phyloP scores from a whole-genome alignment of 495 filamentous ascomycete genomes.

The Aspergillus panamensis region DNA sequence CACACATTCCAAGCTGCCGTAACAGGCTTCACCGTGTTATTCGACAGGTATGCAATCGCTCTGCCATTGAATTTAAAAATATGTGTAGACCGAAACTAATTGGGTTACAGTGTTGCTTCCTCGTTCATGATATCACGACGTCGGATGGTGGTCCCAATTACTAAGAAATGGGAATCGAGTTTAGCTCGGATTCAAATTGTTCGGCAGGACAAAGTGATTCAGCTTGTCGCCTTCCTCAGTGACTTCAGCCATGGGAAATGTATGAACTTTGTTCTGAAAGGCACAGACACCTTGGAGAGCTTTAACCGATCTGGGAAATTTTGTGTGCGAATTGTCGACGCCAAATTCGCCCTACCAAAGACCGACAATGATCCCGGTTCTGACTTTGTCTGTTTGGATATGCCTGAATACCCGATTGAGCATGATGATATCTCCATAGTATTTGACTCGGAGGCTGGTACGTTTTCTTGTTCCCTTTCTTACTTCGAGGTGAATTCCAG shows the following conservation, averaged over 20 bases:
- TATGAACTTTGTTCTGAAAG: conserved; percentile 81
- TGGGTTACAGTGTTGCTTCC: conserved; percentile 39
- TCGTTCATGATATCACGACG: conserved; percentile 80
- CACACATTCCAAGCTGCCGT: conserved; percentile 73
- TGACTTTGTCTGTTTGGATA: conserved; percentile 75
- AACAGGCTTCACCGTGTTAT: conserved; percentile 72
- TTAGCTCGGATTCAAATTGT: conserved; percentile 75
- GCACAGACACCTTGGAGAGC: conserved; percentile 73
- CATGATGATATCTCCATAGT: conserved; percentile 84
- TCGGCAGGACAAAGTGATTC: conserved; percentile 63
- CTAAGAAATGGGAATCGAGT: conserved; percentile 84
- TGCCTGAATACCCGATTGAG: conserved; percentile 82
- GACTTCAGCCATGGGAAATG: conserved; percentile 78
- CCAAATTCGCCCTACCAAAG: conserved; percentile 82
- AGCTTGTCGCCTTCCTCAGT: conserved; percentile 75
- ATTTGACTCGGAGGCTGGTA: conserved; percentile 77
- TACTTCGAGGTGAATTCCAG: not conserved
- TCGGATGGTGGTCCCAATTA: conserved; percentile 81
- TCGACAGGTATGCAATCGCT: conserved; percentile 52
- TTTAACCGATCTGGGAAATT: conserved; percentile 64
- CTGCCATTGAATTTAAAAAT: not conserved
- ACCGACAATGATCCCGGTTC: conserved; percentile 54
- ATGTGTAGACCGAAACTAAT: too few relatives aligned
- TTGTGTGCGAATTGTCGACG: conserved; percentile 73
- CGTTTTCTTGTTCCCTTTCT: conserved; percentile 30